Conservation (phyloP, 306 rosid species). For the Hippophae rhamnoides region DNA sequence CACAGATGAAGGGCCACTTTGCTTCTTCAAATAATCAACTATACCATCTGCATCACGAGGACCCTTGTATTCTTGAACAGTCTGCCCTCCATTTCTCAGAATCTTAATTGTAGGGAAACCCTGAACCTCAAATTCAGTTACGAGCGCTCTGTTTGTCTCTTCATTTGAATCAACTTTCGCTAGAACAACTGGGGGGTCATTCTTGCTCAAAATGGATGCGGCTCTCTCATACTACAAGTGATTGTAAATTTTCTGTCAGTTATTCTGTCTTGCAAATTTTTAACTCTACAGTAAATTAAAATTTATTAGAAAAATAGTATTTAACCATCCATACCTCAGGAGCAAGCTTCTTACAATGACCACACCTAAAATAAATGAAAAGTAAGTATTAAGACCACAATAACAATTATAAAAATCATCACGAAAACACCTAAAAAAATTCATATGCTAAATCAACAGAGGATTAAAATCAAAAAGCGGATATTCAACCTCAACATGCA, state of each 20-base stretch:
- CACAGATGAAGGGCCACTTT: conserved; percentile 72
- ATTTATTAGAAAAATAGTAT: neutral
- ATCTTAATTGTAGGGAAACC: conserved; percentile 89
- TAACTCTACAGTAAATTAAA: neutral
- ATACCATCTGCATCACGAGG: conserved; percentile 87
- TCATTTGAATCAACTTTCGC: conserved; percentile 83
- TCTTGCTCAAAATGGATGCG: conserved; percentile 62
- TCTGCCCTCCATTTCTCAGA: conserved; percentile 69
- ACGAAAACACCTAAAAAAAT: too few relatives aligned
- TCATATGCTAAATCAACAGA: neutral
- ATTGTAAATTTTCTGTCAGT: neutral
- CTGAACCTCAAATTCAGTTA: conserved; percentile 36
- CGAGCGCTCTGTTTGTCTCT: conserved; percentile 50
- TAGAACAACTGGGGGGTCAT: conserved; percentile 58
- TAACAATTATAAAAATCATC: too few relatives aligned
- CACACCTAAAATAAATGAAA: conserved; percentile 52
- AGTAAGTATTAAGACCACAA: neutral
- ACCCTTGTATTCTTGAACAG: conserved; percentile 76
- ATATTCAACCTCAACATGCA: conserved; percentile 11
- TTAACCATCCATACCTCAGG: conserved; percentile 64
- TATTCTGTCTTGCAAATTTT: neutral
- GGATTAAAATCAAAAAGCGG: neutral
- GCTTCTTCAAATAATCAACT: conserved; percentile 68
- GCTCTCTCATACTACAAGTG: conserved; percentile 69
- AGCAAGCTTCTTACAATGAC: conserved; percentile 89